These are phyloP conservation scores for Coemansia sp. DNA, from an alignment of 192 early-diverging fungal genomes.

Conservation along the genomic window DNA sequence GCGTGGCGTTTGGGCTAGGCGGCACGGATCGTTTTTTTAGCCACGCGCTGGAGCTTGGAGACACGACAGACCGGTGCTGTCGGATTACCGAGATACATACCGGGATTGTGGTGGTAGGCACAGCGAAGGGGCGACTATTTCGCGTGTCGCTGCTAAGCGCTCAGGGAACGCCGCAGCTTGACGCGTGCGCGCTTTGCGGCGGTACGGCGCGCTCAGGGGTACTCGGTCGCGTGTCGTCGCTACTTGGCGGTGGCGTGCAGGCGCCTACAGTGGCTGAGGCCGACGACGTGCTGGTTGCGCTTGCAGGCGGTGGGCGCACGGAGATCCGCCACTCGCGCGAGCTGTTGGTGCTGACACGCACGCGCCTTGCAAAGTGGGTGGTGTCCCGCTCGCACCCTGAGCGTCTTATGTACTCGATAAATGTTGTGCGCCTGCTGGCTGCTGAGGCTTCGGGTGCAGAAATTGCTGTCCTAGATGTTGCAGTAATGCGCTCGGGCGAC, in stretches of 20 bases:
- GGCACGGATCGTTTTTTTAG: conserved; percentile 30
- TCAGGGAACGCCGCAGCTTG: conserved; percentile 18
- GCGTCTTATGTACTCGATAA: conserved; percentile 21
- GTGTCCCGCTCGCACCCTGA: conserved; percentile 36
- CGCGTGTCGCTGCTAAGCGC: conserved; percentile 22
- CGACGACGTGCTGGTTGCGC: conserved; percentile 24
- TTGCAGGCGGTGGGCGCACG: conserved; percentile 35
- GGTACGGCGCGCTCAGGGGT: conserved; percentile 19
- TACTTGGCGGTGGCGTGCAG: conserved; percentile 25
- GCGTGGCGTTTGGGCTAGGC: conserved; percentile 50
- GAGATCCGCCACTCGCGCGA: conserved; percentile 53
- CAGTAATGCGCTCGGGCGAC: conserved; percentile 18
- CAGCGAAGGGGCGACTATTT: conserved; percentile 30
- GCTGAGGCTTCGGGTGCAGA: conserved; percentile 11
- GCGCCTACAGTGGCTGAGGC: conserved; percentile 2
- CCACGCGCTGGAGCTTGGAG: conserved; percentile 4
- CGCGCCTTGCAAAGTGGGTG: conserved; percentile 41
- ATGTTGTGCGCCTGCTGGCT: conserved; percentile 11
- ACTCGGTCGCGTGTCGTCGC: conserved; percentile 43
- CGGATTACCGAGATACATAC: conserved; percentile 21
- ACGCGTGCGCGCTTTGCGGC: conserved; percentile 16
- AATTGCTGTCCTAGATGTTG: conserved; percentile 30
- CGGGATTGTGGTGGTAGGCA: conserved; percentile 30
- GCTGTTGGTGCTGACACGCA: conserved; percentile 39
- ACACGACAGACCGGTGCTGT: conserved; percentile 18